Percentiles rank a stretch among this genome's conserved stretches.
These are phyloP conservation scores for Hypoxylon sp. DNA, from an alignment of 2,329 filamentous ascomycete species.

Conservation along the genomic window DNA sequence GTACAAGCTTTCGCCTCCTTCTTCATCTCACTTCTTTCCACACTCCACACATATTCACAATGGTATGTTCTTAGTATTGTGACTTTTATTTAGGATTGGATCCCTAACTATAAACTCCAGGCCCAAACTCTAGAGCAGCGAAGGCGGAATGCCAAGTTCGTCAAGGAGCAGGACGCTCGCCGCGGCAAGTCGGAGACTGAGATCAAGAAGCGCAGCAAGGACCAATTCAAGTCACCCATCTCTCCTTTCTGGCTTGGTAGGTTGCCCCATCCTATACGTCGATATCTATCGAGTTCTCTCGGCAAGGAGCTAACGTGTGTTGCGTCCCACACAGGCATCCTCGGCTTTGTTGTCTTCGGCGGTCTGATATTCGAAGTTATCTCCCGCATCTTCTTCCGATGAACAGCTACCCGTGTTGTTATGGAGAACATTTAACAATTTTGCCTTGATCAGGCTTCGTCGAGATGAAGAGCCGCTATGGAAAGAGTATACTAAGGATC, in stretches of 20 bases:
- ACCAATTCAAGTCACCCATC: slow-evolving; percentile 71
- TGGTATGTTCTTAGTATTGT: slow-evolving; percentile 46
- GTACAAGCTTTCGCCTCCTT: slow-evolving; percentile 18
- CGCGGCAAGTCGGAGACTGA: slow-evolving; percentile 80
- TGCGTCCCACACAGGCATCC: slow-evolving; percentile 60
- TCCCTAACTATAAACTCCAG: slow-evolving; percentile 59
- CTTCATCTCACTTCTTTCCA: not conserved
- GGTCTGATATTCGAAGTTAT: slow-evolving; percentile 72
- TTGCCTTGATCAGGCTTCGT: not conserved
- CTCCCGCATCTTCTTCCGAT: slow-evolving; percentile 66
- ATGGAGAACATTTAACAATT: not conserved
- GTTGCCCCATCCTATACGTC: not conserved
- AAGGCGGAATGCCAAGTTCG: slow-evolving; percentile 84
- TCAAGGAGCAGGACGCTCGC: slow-evolving; percentile 78
- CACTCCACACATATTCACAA: slow-evolving; percentile 43
- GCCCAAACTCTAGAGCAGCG: slow-evolving; percentile 89
- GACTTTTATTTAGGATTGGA: not conserved
- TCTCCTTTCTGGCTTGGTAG: slow-evolving; percentile 75
- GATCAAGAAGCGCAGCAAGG: slow-evolving; percentile 73
- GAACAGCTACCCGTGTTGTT: not conserved
- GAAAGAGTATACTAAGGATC: not conserved
- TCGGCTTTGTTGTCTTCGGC: slow-evolving; percentile 74
- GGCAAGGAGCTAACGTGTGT: slow-evolving; percentile 26
- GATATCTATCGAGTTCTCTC: too few species aligned
- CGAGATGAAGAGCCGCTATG: not conserved